Conservation (phyloP, 805 yeast species). For the Wickerhamomyces bovis region DNA sequence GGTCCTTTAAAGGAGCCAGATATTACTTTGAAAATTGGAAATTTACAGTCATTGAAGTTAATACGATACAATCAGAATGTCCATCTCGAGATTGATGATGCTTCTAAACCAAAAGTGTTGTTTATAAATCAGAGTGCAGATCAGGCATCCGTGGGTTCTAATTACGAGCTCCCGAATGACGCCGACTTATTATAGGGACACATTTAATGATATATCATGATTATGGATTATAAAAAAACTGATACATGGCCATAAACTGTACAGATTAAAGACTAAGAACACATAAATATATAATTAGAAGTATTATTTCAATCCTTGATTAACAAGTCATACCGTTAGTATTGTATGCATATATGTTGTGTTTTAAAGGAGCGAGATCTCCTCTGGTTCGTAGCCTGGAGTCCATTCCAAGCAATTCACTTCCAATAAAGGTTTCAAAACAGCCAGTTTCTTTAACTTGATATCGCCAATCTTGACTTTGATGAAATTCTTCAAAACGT, state of each 20-base stretch:
- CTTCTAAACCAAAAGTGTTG: background rate
- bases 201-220: too few relatives aligned
- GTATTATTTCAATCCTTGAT: background rate
- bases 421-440: background rate
- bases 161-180: too few relatives aligned
- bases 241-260: too few relatives aligned
- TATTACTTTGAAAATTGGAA: slow-evolving; percentile 9
- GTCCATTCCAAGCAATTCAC: background rate
- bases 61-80: background rate
- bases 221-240: too few relatives aligned
- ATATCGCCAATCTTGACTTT: background rate
- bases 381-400: background rate
- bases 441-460: background rate
- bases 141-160: too few relatives aligned
- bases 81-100: background rate
- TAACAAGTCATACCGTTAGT: background rate
- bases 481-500: background rate
- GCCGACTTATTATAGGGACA: too few relatives aligned
- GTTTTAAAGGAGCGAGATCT: background rate
- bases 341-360: background rate
- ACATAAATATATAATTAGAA: too few relatives aligned
- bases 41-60: background rate
- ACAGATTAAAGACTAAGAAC: too few relatives aligned
- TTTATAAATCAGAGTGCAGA: too few relatives aligned
- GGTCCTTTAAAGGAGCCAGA: slow-evolving; percentile 18